Base-by-base conservation (phyloP, 163 green algal species). In the Chloroidium sp. region DNA sequence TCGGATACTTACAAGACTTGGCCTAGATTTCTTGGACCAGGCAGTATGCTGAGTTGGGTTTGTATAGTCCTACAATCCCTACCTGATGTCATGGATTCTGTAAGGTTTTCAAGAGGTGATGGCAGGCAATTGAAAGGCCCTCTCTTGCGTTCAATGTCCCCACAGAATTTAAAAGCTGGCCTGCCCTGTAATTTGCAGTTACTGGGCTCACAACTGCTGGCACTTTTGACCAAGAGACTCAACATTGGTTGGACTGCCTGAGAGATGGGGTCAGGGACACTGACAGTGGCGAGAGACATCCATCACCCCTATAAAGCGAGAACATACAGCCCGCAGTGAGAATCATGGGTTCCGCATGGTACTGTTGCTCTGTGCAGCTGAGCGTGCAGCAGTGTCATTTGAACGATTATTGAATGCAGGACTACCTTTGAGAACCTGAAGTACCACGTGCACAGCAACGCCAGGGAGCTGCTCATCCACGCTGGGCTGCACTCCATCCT, bases 391-490 rank as follows among this genome's bases (percentile, higher is more conserved):
- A 36, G 36, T 36, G 36, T 36, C 36, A 36, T 36, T 36, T 36
- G 36, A 36, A 36, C 36, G 36, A 36, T 36, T 36, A 36, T 36
- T 36, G 36, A 36, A 36, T 72, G 67, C 67, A 72, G 67, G 67
- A 10, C n/a, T 13, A 79, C n/a, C 67, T 81, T 74, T 60, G 64
- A 81, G 59, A 81, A 2, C 67, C 68, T 81, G 62, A 13, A 6
- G 59, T 81, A 81, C 67, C 77, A 81, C 13, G 57, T 81, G 2
- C 1, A 13, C 36, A 57, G 64, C 1, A 67, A 76, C 2, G 64
- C 67, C 1, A 10, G 59, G 1, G 36, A 74, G 64, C 77, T 76
- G 57, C 77, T 81, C 64, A 2, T 81, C 58, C 77, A 81, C 67
- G 64, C 62, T 67, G 62, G 64, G 64, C 64, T 76, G 77, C 77